phyloP scores from a whole-genome alignment of 768 basidiomycete genomes.

The Lentinula boryana region DNA sequence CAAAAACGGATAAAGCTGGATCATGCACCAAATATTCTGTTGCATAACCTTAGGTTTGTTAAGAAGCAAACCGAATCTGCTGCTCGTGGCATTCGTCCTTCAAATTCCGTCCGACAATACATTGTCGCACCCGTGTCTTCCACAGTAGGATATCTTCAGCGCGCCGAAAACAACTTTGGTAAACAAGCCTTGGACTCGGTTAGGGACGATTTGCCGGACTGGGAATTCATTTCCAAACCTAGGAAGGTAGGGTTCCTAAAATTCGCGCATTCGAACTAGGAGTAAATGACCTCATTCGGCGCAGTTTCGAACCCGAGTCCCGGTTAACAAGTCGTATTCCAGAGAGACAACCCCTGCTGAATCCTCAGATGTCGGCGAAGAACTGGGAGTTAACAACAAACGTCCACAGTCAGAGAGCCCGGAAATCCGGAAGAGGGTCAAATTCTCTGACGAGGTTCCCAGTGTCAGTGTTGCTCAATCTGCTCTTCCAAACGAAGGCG shows the following conservation, averaged over 20 bases:
- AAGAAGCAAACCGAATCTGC: background rate
- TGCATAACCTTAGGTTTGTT: background rate
- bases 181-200: background rate
- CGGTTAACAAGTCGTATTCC: background rate
- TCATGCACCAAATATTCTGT: background rate
- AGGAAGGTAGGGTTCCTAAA: background rate
- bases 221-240: background rate
- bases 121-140: background rate
- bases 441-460: background rate
- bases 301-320: background rate
- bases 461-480: background rate
- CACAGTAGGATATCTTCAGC: background rate
- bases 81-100: too few relatives aligned
- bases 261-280: too few relatives aligned
- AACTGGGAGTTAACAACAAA: background rate
- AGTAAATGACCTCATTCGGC: background rate
- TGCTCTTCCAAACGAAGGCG: background rate
- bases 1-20: background rate
- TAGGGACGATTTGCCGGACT: background rate
- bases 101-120: background rate
- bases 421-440: background rate
- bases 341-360: background rate
- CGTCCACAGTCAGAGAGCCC: background rate
- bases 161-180: background rate
- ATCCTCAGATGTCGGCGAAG: background rate